Base-by-base conservation (phyloP, 1,284 basidiomycete species). In the Boletus sp. region DNA sequence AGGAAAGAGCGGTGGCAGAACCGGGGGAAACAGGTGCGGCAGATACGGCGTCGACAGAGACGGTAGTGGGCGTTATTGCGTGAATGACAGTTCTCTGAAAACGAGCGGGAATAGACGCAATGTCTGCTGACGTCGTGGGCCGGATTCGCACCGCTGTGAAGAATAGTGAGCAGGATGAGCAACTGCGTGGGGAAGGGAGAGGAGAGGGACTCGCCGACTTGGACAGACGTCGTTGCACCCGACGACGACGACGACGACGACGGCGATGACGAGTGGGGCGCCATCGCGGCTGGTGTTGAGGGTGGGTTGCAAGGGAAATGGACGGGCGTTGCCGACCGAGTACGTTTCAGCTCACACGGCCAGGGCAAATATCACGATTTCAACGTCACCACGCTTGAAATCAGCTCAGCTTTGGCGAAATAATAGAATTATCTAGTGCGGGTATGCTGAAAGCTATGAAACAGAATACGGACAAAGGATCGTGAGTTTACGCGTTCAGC, bases 71-170 rank as follows among this genome's bases (percentile, higher is more conserved):
- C 33, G 78, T 81, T 45, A 76, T 75, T 37, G 88, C 80, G 62
- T 91, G 87, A 67, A 98, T 82, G 60, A 94, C 85, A 57, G 83
- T 81, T 55, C 89, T 82, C 70, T 96, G 94, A 71, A 97, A 97
- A 69, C 94, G 88, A 69, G 87, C 80, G 55, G 95, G 94, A 55
- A 97, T 94, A 60, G 83, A 84, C 49, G 76, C 74, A 49, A 86
- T 77, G 73, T 95, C 91, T 62, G 93, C 88, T 36, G 74, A 69
- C 48, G 89, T 91, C 41, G 89, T 80, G 20, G 95, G 95, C 55
- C 94, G 81, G 56, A 99, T 94, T 54, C 95, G 88, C 55, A 98
- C 78, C 56, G 94, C 94, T 94, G 66, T 42, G 52, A 12, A 37
- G 0, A 27, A n/a, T n/a, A n/a, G 17, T 13, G 27, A 25, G 14